phyloP scores from a whole-genome alignment of 176 grass and related monocot species.

The Carex kokanica region DNA sequence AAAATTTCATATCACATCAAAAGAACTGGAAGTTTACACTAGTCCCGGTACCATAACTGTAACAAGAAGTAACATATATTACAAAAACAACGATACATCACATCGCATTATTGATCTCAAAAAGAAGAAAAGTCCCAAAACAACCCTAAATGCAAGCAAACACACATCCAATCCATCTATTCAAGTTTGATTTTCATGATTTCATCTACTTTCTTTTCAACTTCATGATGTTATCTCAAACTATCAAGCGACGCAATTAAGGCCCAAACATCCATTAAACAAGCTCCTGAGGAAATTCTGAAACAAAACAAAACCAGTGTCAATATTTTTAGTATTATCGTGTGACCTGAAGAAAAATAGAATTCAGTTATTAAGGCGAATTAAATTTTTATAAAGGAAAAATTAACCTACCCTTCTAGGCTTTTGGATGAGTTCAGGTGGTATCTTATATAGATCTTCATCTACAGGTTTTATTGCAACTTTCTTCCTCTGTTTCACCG shows the following conservation, averaged over 20 bases:
- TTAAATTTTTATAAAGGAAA: not conserved
- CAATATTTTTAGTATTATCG: not conserved
- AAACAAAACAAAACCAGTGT: constrained; percentile 22
- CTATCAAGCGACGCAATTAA: constrained; percentile 50
- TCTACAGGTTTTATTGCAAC: constrained; percentile 38
- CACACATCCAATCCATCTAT: constrained; percentile 26
- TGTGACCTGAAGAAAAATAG: too few relatives aligned
- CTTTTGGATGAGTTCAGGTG: constrained; percentile 39
- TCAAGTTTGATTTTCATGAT: not conserved
- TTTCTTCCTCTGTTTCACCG: constrained; percentile 26
- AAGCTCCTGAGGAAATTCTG: constrained; percentile 47
- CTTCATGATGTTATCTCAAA: not conserved
- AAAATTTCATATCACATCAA: constrained; percentile 3
- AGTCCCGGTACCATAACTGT: not conserved
- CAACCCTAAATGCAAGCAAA: not conserved
- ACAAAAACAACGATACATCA: constrained; percentile 7
- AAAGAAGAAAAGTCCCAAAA: constrained; percentile 7
- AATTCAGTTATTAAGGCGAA: not conserved
- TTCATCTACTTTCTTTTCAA: not conserved
- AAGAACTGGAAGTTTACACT: not conserved
- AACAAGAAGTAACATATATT: not conserved
- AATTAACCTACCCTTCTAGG: constrained; percentile 43
- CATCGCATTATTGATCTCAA: constrained; percentile 26
- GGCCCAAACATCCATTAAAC: constrained; percentile 64
- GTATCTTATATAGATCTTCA: constrained; percentile 76